Conservation (phyloP, 1,284 basidiomycete genomes). For the Tremellales sp. region DNA sequence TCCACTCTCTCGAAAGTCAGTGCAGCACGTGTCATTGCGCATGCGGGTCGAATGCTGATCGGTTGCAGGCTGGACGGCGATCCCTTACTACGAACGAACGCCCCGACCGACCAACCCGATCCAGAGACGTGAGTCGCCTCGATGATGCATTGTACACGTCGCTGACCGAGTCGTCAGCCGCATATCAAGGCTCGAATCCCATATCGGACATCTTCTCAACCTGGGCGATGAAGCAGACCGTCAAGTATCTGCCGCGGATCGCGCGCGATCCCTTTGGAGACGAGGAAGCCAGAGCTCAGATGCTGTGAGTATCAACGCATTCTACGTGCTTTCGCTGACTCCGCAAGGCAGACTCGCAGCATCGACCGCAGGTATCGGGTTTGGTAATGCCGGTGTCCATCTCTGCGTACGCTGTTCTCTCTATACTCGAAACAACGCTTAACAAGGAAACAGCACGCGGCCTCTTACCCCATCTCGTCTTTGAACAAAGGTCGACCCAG, state of each 20-base stretch:
- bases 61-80: conserved; percentile 38
- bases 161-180: conserved; percentile 37
- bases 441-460: conserved; percentile 28
- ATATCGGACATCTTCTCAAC: conserved; percentile 93
- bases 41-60: conserved; percentile 1
- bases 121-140: conserved; percentile 58
- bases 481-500: conserved; percentile 90
- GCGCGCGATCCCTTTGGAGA: conserved; percentile 70
- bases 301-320: conserved; percentile 62
- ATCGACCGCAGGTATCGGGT: conserved; percentile 84
- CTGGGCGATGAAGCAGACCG: conserved; percentile 88
- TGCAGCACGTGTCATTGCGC: neutral
- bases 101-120: conserved; percentile 88
- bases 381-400: conserved; percentile 91
- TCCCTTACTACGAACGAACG: conserved; percentile 71
- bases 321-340: conserved; percentile 14
- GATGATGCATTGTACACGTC: neutral
- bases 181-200: conserved; percentile 95
- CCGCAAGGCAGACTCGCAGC: conserved; percentile 31
- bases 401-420: conserved; percentile 54
- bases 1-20: conserved; percentile 84
- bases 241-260: conserved; percentile 84
- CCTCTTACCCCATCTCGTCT: conserved; percentile 65
- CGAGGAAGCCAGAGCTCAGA: conserved; percentile 78
- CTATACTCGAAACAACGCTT: neutral